Evolutionary conservation across 83 land plant species (phyloP), one percentile per base, ranked within the genome.

Genomic region (Thuja plicata): DNA sequence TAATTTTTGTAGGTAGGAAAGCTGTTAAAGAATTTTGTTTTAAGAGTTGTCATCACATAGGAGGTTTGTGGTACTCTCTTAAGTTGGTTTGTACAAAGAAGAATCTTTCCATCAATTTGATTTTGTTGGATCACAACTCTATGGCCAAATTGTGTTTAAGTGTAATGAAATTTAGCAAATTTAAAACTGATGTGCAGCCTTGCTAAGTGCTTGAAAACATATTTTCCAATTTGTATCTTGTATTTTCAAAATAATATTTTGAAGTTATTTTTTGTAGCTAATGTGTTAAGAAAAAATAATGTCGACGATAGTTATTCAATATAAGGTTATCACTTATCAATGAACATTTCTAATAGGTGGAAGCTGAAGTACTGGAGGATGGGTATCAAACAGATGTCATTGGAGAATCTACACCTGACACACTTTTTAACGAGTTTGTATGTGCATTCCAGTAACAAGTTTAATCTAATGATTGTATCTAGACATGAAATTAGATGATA

Each of bases 361-460:
- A 89, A 88, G 38, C 91, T 90, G 95, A 96, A 55, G 86, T 94
- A 48, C 45, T 87, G 24, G 94, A 79, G 82, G 99, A 97, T 96
- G 99, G 95, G 60, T 97, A 98, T 73, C 89, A 92, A 55, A 95
- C 90, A 76, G 99, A 97, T 95, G 93, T 97, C 10, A 94, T 97
- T 91, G 99, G 99, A 60, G 99, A 98, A 90, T 91, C 91, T 34
- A 97, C 99, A 41, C 99, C 98, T 54, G 99, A 96, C 90, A 89
- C 92, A 71, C 87, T 98, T 24, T 89, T 98, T 54, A 95, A 88
- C 90, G 98, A 97, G 88, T 94, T 97, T 93, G 99, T 98, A 94
- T 80, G 98, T 92, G 34, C 60, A 74, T 35, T 35, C 35, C 13
- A 10, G 19, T 52, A 55, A 21, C 52, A 8, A 9, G 2, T 50